These are phyloP conservation scores for Cicer judaicum DNA, from an alignment of 306 rosid species.

Conservation along the genomic window DNA sequence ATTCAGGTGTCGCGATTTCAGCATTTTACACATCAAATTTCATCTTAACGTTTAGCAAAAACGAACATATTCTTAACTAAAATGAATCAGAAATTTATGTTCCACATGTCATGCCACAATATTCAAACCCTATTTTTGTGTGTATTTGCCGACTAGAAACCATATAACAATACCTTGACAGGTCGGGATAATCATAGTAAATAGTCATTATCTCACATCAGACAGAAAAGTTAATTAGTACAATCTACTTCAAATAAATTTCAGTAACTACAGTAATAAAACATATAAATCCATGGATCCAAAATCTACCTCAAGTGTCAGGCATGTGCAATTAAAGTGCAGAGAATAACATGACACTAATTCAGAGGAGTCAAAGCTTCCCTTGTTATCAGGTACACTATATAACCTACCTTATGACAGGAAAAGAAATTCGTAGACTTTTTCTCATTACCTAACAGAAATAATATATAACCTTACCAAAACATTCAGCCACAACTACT, in stretches of 20 bases:
- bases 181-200: slow-evolving; percentile 20
- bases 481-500: slow-evolving; percentile 55
- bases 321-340: slow-evolving; percentile 47
- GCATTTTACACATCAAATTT: background rate
- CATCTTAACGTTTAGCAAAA: background rate
- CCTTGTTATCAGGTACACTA: slow-evolving; percentile 54
- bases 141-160: background rate
- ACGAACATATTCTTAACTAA: no score
- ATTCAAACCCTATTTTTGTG: slow-evolving; percentile 5
- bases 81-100: background rate
- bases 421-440: slow-evolving; percentile 48
- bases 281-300: slow-evolving; percentile 44
- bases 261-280: slow-evolving; percentile 53
- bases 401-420: slow-evolving; percentile 55
- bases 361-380: slow-evolving; percentile 45
- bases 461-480: slow-evolving; percentile 40
- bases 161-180: background rate
- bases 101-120: background rate
- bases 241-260: slow-evolving; percentile 48
- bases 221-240: slow-evolving; percentile 36
- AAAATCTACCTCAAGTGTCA: slow-evolving; percentile 51
- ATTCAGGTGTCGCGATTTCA: background rate
- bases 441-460: slow-evolving; percentile 47
- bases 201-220: slow-evolving; percentile 39
- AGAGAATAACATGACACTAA: slow-evolving; percentile 43